phyloP scores from a whole-genome alignment of 1,139 yeast species.

The Geotrichum histeridarum region DNA sequence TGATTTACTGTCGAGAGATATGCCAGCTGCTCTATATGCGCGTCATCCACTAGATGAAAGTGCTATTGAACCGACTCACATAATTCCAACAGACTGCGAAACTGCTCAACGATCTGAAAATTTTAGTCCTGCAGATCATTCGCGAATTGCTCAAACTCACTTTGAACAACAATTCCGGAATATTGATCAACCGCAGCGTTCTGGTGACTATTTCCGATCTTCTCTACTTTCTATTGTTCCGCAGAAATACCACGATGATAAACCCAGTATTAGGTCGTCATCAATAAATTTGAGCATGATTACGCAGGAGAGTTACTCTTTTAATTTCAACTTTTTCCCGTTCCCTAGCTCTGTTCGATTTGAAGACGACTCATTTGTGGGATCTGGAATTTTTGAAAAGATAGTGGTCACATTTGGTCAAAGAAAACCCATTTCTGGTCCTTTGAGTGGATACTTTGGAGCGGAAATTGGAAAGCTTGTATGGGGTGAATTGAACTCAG shows the following conservation, averaged over 20 bases:
- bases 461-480: constrained; percentile 15
- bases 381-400: constrained; percentile 12
- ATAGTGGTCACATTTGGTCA: constrained; percentile 3
- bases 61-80: no score
- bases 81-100: no score
- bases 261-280: no score
- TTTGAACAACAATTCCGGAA: no score
- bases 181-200: no score
- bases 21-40: not conserved
- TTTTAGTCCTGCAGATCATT: no score
- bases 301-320: not conserved
- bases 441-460: constrained; percentile 13
- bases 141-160: no score
- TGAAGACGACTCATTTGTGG: constrained; percentile 14
- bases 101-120: no score
- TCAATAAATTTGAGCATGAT: not conserved
- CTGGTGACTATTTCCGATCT: not conserved
- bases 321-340: constrained; percentile 7
- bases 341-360: constrained; percentile 3
- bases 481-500: not conserved
- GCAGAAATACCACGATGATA: no score
- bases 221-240: not conserved
- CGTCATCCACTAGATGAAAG: not conserved
- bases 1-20: not conserved
- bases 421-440: not conserved